Evolutionary conservation across 345 rosid genomes (phyloP).

Genomic region (Brassica napus): Da-Ae NC_063452.1:13764001-13764500

Average conservation of each 20-base stretch:
- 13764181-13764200: no score
- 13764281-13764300: not conserved
- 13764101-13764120: no score
- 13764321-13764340: not conserved
- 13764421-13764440: slow-evolving; percentile 12
- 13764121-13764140: no score
- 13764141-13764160: no score
- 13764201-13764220: no score
- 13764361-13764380: slow-evolving; percentile 24
- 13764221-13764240: no score
- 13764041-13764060: not conserved
- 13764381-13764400: slow-evolving; percentile 16
- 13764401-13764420: slow-evolving; percentile 25
- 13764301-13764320: not conserved
- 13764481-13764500: not conserved
- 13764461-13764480: slow-evolving; percentile 4
- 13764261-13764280: no score
- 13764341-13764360: slow-evolving; percentile 3
- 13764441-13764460: not conserved
- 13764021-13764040: not conserved
- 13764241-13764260: no score
- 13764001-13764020: not conserved
- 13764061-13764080: not conserved
- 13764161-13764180: no score
- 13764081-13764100: not conserved